These are phyloP conservation scores for Ammopiptanthus mongolicus DNA, from an alignment of 306 rosid species.

Conservation along the genomic window DNA sequence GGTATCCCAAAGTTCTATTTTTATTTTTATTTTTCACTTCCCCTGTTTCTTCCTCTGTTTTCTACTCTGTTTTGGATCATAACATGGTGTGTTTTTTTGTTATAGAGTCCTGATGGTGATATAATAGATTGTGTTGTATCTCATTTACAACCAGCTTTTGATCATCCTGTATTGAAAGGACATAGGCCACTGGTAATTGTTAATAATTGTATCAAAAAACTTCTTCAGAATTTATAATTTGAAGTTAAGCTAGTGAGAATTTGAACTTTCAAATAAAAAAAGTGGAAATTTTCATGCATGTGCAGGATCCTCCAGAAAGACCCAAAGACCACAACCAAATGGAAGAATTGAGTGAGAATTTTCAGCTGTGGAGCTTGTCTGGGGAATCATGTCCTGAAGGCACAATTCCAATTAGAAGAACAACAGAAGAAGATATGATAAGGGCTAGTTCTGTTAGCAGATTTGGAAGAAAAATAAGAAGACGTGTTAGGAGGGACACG, in stretches of 20 bases:
- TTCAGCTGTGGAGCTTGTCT: conserved; percentile 65
- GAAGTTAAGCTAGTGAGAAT: background rate
- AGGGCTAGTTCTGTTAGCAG: conserved; percentile 67
- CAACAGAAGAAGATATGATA: conserved; percentile 66
- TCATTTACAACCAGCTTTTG: conserved; percentile 91
- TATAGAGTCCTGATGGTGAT: conserved; percentile 92
- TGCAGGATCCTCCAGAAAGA: conserved; percentile 82
- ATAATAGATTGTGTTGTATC: conserved; percentile 76
- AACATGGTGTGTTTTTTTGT: background rate
- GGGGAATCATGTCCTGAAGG: conserved; percentile 87
- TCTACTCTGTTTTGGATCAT: background rate
- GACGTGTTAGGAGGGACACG: conserved; percentile 75
- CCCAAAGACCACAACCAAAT: conserved; percentile 41
- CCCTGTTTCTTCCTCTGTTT: conserved; percentile 27
- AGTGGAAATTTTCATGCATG: background rate
- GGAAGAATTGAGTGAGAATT: conserved; percentile 33
- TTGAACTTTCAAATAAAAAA: background rate
- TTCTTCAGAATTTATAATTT: background rate
- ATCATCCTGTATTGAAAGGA: conserved; percentile 73
- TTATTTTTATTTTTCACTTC: background rate
- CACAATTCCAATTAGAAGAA: conserved; percentile 91
- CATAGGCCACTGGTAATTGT: conserved; percentile 65
- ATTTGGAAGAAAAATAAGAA: conserved; percentile 72
- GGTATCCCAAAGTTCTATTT: conserved; percentile 31
- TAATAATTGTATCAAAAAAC: background rate